These are phyloP conservation scores for Diaporthe capsici DNA, from an alignment of 2,329 filamentous ascomycete species.

Conservation along the genomic window DNA sequence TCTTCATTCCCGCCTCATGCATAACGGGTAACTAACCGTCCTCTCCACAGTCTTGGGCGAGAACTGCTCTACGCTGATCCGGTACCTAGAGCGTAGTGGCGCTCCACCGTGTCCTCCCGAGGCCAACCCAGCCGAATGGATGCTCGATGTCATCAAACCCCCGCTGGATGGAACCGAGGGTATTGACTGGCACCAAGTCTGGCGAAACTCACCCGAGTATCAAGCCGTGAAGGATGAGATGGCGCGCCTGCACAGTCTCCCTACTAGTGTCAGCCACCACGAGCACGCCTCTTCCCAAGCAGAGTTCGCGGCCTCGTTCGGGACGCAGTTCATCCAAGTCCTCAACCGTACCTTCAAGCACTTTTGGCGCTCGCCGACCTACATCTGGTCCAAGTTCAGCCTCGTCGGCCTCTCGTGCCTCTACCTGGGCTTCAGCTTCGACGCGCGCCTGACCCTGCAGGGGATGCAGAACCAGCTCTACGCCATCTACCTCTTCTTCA, in stretches of 20 bases:
- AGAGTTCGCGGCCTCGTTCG: not conserved
- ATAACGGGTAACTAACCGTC: not conserved
- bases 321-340: not conserved
- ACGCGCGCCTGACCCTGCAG: not conserved
- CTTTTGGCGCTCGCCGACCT: not conserved
- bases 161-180: not conserved
- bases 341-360: not conserved
- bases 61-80: slow-evolving; percentile 11
- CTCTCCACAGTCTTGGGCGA: not conserved
- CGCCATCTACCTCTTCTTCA: slow-evolving; percentile 5
- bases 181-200: slow-evolving; percentile 8
- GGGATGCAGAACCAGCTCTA: not conserved
- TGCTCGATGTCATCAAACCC: not conserved
- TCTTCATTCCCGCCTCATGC: not conserved
- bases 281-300: not conserved
- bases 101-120: not conserved
- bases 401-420: not conserved
- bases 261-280: not conserved
- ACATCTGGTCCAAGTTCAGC: slow-evolving; percentile 10
- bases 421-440: slow-evolving; percentile 5
- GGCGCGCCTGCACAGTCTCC: not conserved
- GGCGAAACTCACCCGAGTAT: not conserved
- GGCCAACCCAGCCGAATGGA: slow-evolving; percentile 12
- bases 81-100: not conserved
- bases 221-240: not conserved